A percentile compares a stretch with the other conserved stretches of the same genome.
Conservation (phyloP, 1,139 yeast species). For the Yamadazyma friedrichii region DNA sequence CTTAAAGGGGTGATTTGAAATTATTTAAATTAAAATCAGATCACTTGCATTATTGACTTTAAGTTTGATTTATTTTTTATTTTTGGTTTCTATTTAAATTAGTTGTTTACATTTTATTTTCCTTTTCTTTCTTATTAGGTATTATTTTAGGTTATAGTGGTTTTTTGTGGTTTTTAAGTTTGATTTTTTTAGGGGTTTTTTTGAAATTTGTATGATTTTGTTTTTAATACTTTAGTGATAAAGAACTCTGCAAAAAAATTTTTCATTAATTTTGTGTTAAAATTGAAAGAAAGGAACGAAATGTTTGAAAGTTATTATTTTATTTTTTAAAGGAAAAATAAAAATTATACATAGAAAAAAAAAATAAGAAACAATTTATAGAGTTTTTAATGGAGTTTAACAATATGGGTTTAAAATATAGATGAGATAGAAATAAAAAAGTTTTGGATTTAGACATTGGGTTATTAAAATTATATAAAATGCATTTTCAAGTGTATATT, state of each 20-base stretch:
- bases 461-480: conserved; percentile 25
- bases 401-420: conserved; percentile 21
- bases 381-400: conserved; percentile 10
- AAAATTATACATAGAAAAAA: no score
- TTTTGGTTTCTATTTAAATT: conserved; percentile 9
- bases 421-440: conserved; percentile 10
- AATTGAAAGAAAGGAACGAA: conserved; percentile 5
- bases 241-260: conserved; percentile 1
- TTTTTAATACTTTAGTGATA: background rate
- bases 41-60: conserved; percentile 25
- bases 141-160: no score
- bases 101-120: conserved; percentile 15
- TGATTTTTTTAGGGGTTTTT: conserved; percentile 6
- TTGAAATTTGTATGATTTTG: background rate
- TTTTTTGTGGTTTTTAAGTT: conserved; percentile 9
- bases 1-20: background rate
- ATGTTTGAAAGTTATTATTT: no score
- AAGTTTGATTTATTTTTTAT: background rate
- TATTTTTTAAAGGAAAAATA: conserved; percentile 1
- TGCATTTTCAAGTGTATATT: conserved; percentile 26
- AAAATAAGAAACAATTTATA: no score
- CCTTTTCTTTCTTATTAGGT: conserved; percentile 11
- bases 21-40: conserved; percentile 4
- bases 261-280: background rate
- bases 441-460: conserved; percentile 43